Conservation (phyloP, 1,284 basidiomycete species). For the Athelia sp. region DNA sequence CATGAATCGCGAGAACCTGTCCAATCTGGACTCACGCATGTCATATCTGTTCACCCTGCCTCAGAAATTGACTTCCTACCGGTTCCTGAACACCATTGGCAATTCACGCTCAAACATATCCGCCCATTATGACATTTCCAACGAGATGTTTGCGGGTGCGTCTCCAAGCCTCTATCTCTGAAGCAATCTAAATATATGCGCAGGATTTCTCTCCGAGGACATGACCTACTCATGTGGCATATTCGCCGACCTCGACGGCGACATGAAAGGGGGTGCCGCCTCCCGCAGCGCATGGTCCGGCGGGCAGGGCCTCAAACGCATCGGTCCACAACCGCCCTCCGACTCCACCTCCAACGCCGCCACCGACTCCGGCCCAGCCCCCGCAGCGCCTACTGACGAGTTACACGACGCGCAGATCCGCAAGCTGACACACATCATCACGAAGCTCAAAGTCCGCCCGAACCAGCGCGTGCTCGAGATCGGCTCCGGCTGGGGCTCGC, state of each 20-base stretch:
- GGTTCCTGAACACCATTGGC: conserved; percentile 58
- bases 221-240: conserved; percentile 84
- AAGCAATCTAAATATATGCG: conserved; percentile 16
- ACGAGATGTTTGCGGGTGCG: conserved; percentile 49
- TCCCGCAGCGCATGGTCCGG: conserved; percentile 25
- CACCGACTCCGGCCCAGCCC: neutral
- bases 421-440: conserved; percentile 55
- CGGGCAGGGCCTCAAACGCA: conserved; percentile 25
- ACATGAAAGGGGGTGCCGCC: conserved; percentile 34
- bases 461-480: conserved; percentile 74
- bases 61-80: conserved; percentile 51
- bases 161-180: conserved; percentile 1
- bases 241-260: conserved; percentile 60
- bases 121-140: conserved; percentile 72
- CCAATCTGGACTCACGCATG: conserved; percentile 39
- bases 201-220: conserved; percentile 66
- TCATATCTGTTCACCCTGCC: conserved; percentile 53
- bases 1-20: conserved; percentile 49
- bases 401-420: conserved; percentile 65
- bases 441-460: conserved; percentile 46
- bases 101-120: conserved; percentile 69
- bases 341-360: conserved; percentile 5
- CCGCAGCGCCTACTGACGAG: conserved; percentile 34
- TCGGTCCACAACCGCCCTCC: conserved; percentile 6
- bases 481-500: conserved; percentile 77